Conservation (phyloP, 805 yeast species). For the Myxozyma nipponensis region DNA sequence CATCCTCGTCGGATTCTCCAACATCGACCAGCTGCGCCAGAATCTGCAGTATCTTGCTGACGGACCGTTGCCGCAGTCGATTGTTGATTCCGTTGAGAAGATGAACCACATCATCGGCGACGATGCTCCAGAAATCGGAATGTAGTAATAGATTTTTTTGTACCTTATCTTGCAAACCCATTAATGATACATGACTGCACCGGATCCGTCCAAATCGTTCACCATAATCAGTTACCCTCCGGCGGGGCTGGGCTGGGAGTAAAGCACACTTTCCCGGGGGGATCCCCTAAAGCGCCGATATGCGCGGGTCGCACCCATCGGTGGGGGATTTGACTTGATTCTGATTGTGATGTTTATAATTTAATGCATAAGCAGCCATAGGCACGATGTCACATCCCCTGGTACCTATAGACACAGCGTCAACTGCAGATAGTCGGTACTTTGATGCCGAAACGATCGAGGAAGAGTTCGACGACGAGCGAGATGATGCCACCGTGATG, state of each 20-base stretch:
- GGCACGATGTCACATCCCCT: background rate
- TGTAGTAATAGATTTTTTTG: background rate
- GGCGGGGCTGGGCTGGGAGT: too few relatives aligned
- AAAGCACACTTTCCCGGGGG: too few relatives aligned
- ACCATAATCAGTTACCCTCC: too few relatives aligned
- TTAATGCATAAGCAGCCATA: too few relatives aligned
- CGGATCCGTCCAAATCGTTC: too few relatives aligned
- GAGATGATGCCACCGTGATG: background rate
- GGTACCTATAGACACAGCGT: background rate
- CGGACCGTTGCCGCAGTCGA: conserved; percentile 29
- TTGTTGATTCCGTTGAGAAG: conserved; percentile 27
- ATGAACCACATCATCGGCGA: conserved; percentile 30
- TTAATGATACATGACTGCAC: too few relatives aligned
- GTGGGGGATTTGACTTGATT: too few relatives aligned
- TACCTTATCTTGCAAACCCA: too few relatives aligned
- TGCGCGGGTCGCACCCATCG: too few relatives aligned
- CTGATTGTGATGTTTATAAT: too few relatives aligned
- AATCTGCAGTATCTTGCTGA: conserved; percentile 24
- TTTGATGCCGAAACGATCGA: background rate
- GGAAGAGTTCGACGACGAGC: background rate
- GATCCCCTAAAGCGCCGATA: too few relatives aligned
- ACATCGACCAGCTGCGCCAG: conserved; percentile 11
- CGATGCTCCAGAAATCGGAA: conserved; percentile 26
- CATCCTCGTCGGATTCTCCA: conserved; percentile 15
- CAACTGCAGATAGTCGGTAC: background rate